Percentiles rank a stretch among this genome's conserved stretches.
Conservation (phyloP, 1,284 basidiomycete genomes). For the Trametes pubescens region DNA sequence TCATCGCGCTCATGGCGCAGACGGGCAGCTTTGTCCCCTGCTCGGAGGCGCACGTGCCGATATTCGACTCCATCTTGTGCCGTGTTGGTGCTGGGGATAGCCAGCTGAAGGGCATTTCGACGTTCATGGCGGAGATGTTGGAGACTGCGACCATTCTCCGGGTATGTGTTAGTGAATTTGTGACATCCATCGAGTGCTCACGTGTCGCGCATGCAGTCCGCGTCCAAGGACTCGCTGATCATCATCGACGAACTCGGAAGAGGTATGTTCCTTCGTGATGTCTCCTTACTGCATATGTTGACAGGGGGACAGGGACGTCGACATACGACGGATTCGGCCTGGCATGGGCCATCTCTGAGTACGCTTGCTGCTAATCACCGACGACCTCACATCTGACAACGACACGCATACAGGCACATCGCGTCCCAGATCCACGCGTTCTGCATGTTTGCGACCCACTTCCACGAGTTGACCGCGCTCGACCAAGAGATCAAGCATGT, state of each 20-base stretch:
- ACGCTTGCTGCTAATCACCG: slow-evolving; percentile 36
- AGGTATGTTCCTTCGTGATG: slow-evolving; percentile 54
- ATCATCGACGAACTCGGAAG: slow-evolving; percentile 99
- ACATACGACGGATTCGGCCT: slow-evolving; percentile 99
- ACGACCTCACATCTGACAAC: not conserved
- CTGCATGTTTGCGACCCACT: slow-evolving; percentile 97
- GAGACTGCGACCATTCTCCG: slow-evolving; percentile 96
- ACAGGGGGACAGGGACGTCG: slow-evolving; percentile 74
- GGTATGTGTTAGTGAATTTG: slow-evolving; percentile 51
- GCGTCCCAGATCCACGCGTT: slow-evolving; percentile 92
- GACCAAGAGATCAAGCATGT: slow-evolving; percentile 89
- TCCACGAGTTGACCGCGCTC: slow-evolving; percentile 95
- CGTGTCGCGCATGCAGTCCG: slow-evolving; percentile 62
- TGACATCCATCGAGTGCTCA: not conserved
- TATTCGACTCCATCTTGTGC: slow-evolving; percentile 97
- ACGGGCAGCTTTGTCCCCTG: slow-evolving; percentile 96
- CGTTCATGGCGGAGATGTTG: slow-evolving; percentile 99
- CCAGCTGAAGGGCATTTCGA: slow-evolving; percentile 97
- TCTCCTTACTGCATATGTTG: not conserved
- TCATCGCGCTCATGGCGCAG: slow-evolving; percentile 96
- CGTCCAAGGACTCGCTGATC: slow-evolving; percentile 92
- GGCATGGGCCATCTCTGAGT: slow-evolving; percentile 99
- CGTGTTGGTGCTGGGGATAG: slow-evolving; percentile 98
- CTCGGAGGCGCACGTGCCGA: slow-evolving; percentile 83
- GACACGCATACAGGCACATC: slow-evolving; percentile 74